Conservation (phyloP, 768 basidiomycete species). For the Leucogyrophana mollusca region DNA sequence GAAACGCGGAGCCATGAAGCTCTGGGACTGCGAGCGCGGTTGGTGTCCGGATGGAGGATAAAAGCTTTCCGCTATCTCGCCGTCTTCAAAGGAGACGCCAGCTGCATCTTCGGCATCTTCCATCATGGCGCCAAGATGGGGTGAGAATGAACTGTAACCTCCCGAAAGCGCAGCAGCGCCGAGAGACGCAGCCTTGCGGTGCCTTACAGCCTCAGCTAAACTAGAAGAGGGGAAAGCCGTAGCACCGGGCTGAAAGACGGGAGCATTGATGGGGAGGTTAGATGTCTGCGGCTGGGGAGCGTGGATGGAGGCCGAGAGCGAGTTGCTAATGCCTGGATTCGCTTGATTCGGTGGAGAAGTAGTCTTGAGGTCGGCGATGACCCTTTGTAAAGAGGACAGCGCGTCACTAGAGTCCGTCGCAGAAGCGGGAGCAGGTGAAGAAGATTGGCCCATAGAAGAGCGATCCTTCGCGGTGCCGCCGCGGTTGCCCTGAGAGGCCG, state of each 20-base stretch:
- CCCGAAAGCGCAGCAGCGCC: conserved; percentile 56
- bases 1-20: conserved; percentile 87
- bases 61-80: conserved; percentile 67
- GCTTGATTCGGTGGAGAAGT: conserved; percentile 63
- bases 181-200: conserved; percentile 81
- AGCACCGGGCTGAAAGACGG: conserved; percentile 73
- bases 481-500: conserved; percentile 58
- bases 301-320: conserved; percentile 43
- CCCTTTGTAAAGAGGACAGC: conserved; percentile 83
- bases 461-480: conserved; percentile 49
- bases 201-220: conserved; percentile 53
- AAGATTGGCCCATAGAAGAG: conserved; percentile 34
- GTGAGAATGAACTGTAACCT: conserved; percentile 71
- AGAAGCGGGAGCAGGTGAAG: conserved; percentile 49
- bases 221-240: conserved; percentile 48
- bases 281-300: conserved; percentile 45
- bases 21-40: conserved; percentile 76
- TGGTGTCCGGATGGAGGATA: conserved; percentile 56
- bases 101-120: conserved; percentile 73
- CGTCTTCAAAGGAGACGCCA: conserved; percentile 61
- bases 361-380: conserved; percentile 92
- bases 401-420: conserved; percentile 73
- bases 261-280: conserved; percentile 63
- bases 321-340: conserved; percentile 36
- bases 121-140: conserved; percentile 80